Evolutionary conservation across 495 filamentous ascomycete species (phyloP).

Genomic region (Hypoxylon fragiforme): DNA sequence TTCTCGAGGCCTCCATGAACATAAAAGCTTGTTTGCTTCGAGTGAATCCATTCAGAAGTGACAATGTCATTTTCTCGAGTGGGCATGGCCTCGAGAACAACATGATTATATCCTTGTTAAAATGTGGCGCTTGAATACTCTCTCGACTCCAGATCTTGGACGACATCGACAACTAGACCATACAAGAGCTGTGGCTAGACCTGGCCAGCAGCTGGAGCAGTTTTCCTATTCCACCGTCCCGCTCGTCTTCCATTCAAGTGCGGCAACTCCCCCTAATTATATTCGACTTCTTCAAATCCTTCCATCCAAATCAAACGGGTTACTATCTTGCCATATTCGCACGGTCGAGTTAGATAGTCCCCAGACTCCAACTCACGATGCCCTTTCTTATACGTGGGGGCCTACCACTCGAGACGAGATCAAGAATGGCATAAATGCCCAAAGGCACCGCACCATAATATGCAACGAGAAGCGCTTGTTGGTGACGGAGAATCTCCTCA

Average conservation of each 20-base stretch:
- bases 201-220: neutral
- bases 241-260: neutral
- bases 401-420: conserved; percentile 6
- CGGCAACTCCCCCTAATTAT: neutral
- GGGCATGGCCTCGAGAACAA: conserved; percentile 6
- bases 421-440: neutral
- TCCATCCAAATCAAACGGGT: conserved; percentile 5
- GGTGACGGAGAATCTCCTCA: conserved; percentile 28
- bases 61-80: conserved; percentile 10
- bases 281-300: conserved; percentile 27
- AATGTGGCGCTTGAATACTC: conserved; percentile 18
- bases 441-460: conserved; percentile 1
- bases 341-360: conserved; percentile 5
- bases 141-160: neutral
- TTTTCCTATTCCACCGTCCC: conserved; percentile 18
- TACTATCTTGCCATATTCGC: conserved; percentile 9
- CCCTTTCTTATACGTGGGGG: conserved; percentile 35
- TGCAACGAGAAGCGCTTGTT: conserved; percentile 3
- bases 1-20: conserved; percentile 13
- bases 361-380: conserved; percentile 13
- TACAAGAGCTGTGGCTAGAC: neutral
- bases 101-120: neutral
- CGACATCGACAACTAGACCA: neutral
- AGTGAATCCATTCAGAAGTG: conserved; percentile 2
- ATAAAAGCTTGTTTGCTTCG: conserved; percentile 11